Evolutionary conservation across 2,329 filamentous ascomycete species (phyloP), one percentile per base, ranked within the genome.

Genomic region (Exophiala aquamarina): DNA sequence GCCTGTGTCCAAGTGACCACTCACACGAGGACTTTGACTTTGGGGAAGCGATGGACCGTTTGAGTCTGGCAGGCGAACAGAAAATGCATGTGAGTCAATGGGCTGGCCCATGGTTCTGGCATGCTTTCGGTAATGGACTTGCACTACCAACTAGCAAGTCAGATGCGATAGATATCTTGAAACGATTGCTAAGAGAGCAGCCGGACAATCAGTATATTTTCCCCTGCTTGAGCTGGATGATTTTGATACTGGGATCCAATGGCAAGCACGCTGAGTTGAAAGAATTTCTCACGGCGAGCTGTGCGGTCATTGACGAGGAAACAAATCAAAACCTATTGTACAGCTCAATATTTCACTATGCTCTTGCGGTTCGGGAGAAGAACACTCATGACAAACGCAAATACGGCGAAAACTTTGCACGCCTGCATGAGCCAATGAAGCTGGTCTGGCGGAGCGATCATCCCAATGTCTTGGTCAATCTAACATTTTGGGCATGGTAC

Each of bases 401-500:
- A 3, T 40, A 47, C 15, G 53, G 53, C 11, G 17, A 44, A 10
- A 11, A 28, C 4, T 35, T 56, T 18, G 35, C 20, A 11, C 35
- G 33, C 6, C 43, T 42, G 11, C 33, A 47, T 20, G 18, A 31
- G 4, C 39, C 43, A 29, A 45, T 56, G n/a, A 34, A 18, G 29
- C 35, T 44, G 9, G 40, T 47, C n/a, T 53, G 47, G 47, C 47
- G 41, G 17, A 18, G 19, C 7, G 34, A 36, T 9, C 53, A 56
- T 21, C 51, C 56, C 13, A 55, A 57, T 29, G 43, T 35, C 39
- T 41, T 56, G n/a, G 47, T 57, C 21, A 48, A 39, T 21, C 28
- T 41, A 14, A 43, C 49, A 29, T 47, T 52, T 32, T 46, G 36
- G 15, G 56, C 56, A 19, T 59, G 49, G 49, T 40, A 54, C 34